These are phyloP conservation scores for Neopestalotiopsis clavispora DNA, from an alignment of 2,329 filamentous ascomycete species.

Conservation along the genomic window DNA sequence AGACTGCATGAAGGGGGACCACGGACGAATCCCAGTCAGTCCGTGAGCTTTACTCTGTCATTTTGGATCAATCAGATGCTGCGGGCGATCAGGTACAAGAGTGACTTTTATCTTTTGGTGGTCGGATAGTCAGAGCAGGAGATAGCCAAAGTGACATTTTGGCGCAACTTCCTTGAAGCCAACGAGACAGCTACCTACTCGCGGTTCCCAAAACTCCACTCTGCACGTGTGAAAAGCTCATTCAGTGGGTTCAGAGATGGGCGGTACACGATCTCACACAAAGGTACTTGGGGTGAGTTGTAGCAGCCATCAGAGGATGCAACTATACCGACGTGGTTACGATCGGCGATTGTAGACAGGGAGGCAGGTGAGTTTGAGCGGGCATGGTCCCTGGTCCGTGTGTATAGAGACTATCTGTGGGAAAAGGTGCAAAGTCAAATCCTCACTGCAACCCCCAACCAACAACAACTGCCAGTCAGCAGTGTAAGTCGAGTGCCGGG, in stretches of 20 bases:
- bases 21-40: constrained; percentile 2
- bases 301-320: not conserved
- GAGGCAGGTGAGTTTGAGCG: not conserved
- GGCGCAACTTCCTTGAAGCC: not conserved
- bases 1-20: not conserved
- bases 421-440: not conserved
- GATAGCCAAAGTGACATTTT: constrained; percentile 2
- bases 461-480: not conserved
- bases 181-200: not conserved
- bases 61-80: not conserved
- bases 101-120: not conserved
- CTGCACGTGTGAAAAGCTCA: not conserved
- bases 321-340: not conserved
- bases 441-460: not conserved
- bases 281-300: not conserved
- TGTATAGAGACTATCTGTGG: not conserved
- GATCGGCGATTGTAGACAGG: not conserved
- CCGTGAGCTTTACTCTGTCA: not conserved
- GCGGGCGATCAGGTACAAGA: constrained; percentile 1
- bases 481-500: not conserved
- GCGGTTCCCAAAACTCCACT: not conserved
- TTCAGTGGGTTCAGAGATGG: not conserved
- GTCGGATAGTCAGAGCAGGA: not conserved
- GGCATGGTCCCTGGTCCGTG: not conserved
- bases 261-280: not conserved